Evolutionary conservation across 768 basidiomycete genomes (phyloP), one percentile per base, ranked within the genome.

Genomic region (Astraeus odoratus): DNA sequence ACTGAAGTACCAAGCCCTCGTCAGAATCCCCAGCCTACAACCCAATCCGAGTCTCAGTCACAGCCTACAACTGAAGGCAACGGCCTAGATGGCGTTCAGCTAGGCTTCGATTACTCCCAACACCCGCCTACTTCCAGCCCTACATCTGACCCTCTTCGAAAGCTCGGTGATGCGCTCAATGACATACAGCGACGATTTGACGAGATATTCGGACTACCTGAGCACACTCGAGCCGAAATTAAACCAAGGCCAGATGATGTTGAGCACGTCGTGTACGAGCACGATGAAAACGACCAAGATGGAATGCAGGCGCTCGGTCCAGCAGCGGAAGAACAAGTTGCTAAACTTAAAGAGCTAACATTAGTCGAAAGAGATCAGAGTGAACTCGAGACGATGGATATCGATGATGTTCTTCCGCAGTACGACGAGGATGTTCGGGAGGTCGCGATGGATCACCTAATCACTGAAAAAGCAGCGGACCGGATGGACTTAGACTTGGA

Each of bases 301-400:
- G 77, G 83, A 26, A 86, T 86, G 79, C 91, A 95, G 64, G 91
- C 93, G 1, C 75, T 98, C 18, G 95, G 91, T 5, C 81, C 90
- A 1, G 84, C 94, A 3, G 81, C 76, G 8, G 82, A 89, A 34
- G 91, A 95, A 53, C 80, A 93, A 59, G 77, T 79, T 9, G 83
- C 86, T 15, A 87, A 83, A 57, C 69, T 96, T 37, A 75, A 83
- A 51, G 83, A 95, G 41, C 79, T 97, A 27, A 84, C 78, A 36
- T 70, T 96, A 50, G 63, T 80, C 22, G 88, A 89, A 49, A 80
- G 79, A 3, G 72, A 77, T 13, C 61, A 65, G 42, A 51, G 60
- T 31, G 36, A 51, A 15, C 60, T 64, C 2, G 57, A 58, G 18
- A 67, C 75, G 8, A 80, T 81, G 75, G 79, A 73, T 31, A 55